Base-by-base conservation (phyloP, 495 filamentous ascomycete genomes). In the Polyplosphaeria fusca region DNA sequence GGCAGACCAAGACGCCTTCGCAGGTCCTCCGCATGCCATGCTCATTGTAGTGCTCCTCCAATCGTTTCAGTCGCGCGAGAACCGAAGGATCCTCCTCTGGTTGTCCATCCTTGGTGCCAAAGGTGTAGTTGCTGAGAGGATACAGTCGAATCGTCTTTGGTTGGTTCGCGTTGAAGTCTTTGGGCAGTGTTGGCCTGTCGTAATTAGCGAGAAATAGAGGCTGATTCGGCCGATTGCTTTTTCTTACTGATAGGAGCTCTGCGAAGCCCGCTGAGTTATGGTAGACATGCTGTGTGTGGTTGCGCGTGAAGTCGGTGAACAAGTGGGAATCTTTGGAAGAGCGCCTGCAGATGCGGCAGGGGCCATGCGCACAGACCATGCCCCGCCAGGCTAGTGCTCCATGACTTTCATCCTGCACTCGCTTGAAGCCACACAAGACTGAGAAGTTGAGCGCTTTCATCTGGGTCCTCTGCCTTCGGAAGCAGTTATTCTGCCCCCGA, bases 41-140 rank as follows among this genome's bases (percentile, higher is more conserved):
- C 39, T 82, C 75, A 9, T 83, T 79, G 73, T 96, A 98, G 73
- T 98, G 91, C 63, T 97, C 90, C 68, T 97, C 90, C 12, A 98
- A 80, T 4, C 93, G 82, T 73, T 91, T 89, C 45, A 98, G 81
- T 3, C 93, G 89, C 25, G 92, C 91, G 43, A 94, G 78, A 5
- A 98, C 93, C 2, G 89, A 95, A 2, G 91, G 91, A 68, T 98
- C 93, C 72, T 98, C 93, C 73, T 98, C 93, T 1, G 93, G 93
- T 71, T 98, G 93, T 9, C 85, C 92, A 75, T 96, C 93, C 73
- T 98, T 98, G 16, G 91, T 94, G 52, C 92, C 92, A 69, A 98
- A 97, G 35, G 92, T 96, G 78, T 98, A 97, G 77, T 96, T 97
- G 61, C 89, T 95, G 25, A 98, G 80, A 18, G 93, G 93, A 71